Percentiles rank a stretch among this genome's conserved stretches.
Evolutionary conservation across 1,284 basidiomycete species (phyloP).

Genomic region (Rhodotorula sp.): DNA sequence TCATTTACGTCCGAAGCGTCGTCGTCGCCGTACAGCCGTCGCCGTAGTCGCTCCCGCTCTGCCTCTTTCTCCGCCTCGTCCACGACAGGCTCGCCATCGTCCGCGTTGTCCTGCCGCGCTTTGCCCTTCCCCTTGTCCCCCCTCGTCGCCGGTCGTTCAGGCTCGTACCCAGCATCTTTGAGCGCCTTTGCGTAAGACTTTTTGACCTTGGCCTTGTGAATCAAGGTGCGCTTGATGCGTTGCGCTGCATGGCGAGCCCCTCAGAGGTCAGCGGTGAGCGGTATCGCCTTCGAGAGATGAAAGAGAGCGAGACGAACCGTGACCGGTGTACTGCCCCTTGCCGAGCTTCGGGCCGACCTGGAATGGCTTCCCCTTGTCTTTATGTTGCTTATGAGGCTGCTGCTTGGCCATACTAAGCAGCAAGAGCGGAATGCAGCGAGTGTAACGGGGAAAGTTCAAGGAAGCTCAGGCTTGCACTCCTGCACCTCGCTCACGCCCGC

Average conservation of each 20-base stretch:
- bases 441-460: neutral
- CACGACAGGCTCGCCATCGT: constrained; percentile 5
- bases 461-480: neutral
- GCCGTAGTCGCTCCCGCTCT: constrained; percentile 28
- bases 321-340: constrained; percentile 37
- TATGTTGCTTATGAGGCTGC: neutral
- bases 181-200: constrained; percentile 33
- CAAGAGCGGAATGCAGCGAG: neutral
- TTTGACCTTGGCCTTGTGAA: constrained; percentile 42
- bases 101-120: constrained; percentile 4
- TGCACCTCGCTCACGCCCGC: neutral
- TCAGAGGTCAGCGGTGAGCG: neutral
- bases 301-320: constrained; percentile 22
- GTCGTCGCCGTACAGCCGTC: constrained; percentile 31
- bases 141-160: neutral
- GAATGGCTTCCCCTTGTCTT: constrained; percentile 26
- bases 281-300: neutral
- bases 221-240: constrained; percentile 37
- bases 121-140: constrained; percentile 4
- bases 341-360: constrained; percentile 33
- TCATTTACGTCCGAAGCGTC: constrained; percentile 24
- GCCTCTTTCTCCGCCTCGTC: constrained; percentile 22
- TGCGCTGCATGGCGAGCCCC: constrained; percentile 8
- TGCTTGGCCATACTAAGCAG: neutral
- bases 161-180: constrained; percentile 34